These are phyloP conservation scores for Syzygium oleosum DNA, from an alignment of 345 rosid genomes.

Conservation along the genomic window DNA sequence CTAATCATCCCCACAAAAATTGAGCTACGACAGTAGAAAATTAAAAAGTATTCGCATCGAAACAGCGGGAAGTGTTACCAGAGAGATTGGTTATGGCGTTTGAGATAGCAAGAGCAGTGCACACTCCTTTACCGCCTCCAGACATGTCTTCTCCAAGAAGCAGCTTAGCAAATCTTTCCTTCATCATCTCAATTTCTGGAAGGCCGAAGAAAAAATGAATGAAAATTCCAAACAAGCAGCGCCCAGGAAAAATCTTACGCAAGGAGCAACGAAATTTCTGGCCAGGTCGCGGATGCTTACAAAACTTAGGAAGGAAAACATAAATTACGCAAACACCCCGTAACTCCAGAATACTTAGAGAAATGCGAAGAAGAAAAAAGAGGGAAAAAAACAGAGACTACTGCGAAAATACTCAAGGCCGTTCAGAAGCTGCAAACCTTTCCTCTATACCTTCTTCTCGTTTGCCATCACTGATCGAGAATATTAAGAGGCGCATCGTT, in stretches of 20 bases:
- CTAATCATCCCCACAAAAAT: neutral
- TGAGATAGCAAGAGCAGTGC: conserved; percentile 95
- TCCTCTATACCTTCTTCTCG: neutral
- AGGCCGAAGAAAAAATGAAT: neutral
- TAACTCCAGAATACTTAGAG: neutral
- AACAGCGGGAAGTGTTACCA: conserved; percentile 29
- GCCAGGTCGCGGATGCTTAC: neutral
- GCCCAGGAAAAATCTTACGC: neutral
- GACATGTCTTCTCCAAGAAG: conserved; percentile 99
- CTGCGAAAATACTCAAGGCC: neutral
- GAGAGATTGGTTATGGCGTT: conserved; percentile 98
- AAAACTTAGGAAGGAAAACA: neutral
- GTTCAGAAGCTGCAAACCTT: neutral
- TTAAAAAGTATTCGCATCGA: neutral
- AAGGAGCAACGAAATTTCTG: neutral
- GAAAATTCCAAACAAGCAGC: neutral
- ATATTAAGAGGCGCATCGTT: neutral
- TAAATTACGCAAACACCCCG: neutral
- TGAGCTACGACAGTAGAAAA: neutral
- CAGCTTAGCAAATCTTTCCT: conserved; percentile 95
- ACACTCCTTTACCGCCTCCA: conserved; percentile 97
- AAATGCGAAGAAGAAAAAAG: neutral
- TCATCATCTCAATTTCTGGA: conserved; percentile 90
- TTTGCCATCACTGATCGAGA: neutral
- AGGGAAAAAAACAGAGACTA: neutral